A percentile compares a stretch with the other conserved stretches of the same genome.
Evolutionary conservation across 768 basidiomycete genomes (phyloP).

Genomic region (Leccinellum rugosiceps): DNA sequence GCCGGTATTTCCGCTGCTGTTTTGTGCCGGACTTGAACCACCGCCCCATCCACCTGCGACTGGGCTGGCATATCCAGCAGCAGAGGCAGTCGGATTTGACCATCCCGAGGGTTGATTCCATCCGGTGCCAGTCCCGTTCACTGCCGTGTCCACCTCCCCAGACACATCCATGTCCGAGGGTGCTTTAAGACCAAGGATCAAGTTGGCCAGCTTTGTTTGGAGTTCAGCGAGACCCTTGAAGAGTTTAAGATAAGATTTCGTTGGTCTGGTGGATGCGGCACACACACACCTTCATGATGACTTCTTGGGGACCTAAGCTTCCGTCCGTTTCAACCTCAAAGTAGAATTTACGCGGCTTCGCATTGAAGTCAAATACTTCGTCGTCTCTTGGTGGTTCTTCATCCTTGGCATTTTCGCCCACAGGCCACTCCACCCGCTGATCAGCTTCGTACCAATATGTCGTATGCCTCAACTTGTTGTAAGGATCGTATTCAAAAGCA

Average conservation of each 20-base stretch:
- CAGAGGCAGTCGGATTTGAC: slow-evolving; percentile 30
- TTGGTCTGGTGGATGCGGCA: neutral
- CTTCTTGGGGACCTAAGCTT: slow-evolving; percentile 83
- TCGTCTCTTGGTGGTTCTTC: slow-evolving; percentile 80
- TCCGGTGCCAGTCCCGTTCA: slow-evolving; percentile 21
- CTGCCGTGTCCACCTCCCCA: slow-evolving; percentile 34
- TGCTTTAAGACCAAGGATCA: slow-evolving; percentile 71
- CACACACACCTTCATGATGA: slow-evolving; percentile 70
- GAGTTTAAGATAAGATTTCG: neutral
- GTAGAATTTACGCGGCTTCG: slow-evolving; percentile 89
- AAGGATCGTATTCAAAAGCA: slow-evolving; percentile 95
- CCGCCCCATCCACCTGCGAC: slow-evolving; percentile 31
- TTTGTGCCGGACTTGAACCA: slow-evolving; percentile 25
- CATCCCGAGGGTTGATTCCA: slow-evolving; percentile 25
- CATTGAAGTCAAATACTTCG: slow-evolving; percentile 82
- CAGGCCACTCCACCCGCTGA: slow-evolving; percentile 83
- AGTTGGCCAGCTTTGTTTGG: slow-evolving; percentile 75
- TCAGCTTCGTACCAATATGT: slow-evolving; percentile 91
- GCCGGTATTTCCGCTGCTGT: slow-evolving; percentile 15
- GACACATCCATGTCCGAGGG: slow-evolving; percentile 55
- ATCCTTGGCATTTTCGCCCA: slow-evolving; percentile 80
- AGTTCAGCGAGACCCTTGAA: slow-evolving; percentile 71
- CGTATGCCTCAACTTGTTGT: slow-evolving; percentile 96
- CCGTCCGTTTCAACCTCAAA: slow-evolving; percentile 95
- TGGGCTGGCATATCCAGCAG: slow-evolving; percentile 31